Conservation (phyloP, 495 filamentous ascomycete species). For the Talaromyces proteolyticus region DNA sequence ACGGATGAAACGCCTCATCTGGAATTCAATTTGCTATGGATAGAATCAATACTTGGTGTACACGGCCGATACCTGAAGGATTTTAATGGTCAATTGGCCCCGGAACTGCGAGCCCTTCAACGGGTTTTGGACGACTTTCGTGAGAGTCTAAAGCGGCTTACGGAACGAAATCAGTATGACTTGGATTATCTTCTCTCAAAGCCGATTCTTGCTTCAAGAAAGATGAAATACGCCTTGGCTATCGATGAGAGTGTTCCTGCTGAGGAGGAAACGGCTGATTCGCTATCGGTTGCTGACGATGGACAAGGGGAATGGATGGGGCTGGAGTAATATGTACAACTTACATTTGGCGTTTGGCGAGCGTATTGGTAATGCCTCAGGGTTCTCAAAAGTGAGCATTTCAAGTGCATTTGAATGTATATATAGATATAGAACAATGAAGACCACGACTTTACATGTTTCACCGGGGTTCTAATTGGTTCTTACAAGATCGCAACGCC, state of each 20-base stretch:
- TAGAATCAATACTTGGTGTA: constrained; percentile 72
- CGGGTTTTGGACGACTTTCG: constrained; percentile 72
- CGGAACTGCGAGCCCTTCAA: constrained; percentile 74
- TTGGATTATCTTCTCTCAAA: constrained; percentile 70
- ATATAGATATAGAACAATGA: constrained; percentile 20
- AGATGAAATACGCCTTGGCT: constrained; percentile 18
- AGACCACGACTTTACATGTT: background rate
- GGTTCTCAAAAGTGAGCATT: constrained; percentile 22
- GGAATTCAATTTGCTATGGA: constrained; percentile 90
- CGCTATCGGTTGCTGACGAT: constrained; percentile 30
- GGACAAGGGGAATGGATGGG: constrained; percentile 31
- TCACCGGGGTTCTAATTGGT: background rate
- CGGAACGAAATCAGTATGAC: constrained; percentile 80
- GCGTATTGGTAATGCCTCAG: constrained; percentile 5
- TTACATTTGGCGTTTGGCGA: constrained; percentile 7
- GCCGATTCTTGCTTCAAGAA: constrained; percentile 31
- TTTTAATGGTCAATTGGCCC: constrained; percentile 65
- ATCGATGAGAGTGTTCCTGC: constrained; percentile 19
- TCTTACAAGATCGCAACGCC: constrained; percentile 40
- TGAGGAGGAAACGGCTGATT: constrained; percentile 29
- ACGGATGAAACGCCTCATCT: constrained; percentile 89
- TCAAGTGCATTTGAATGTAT: constrained; percentile 16
- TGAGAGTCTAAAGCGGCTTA: constrained; percentile 64
- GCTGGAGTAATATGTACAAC: constrained; percentile 24
- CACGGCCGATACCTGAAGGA: constrained; percentile 83